These are phyloP conservation scores for Lunasporangiospora selenospora DNA, from an alignment of 192 early-diverging fungal genomes.

Conservation along the genomic window DNA sequence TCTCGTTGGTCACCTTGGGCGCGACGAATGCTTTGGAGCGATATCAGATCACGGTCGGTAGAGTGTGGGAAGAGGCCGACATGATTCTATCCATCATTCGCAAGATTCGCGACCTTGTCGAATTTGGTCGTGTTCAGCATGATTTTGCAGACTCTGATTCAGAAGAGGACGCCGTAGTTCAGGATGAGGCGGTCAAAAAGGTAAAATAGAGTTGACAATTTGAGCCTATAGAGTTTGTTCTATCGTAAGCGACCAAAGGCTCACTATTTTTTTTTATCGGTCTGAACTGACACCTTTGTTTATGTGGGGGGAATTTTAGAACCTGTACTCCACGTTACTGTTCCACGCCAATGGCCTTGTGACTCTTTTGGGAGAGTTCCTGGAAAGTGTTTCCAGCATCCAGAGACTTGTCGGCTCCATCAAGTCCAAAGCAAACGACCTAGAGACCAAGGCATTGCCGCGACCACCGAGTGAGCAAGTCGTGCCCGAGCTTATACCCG, in stretches of 20 bases:
- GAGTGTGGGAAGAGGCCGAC: conserved; percentile 44
- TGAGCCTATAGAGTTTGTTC: no score
- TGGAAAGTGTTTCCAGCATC: conserved; percentile 40
- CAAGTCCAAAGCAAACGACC: no score
- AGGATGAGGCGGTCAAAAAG: conserved; percentile 15
- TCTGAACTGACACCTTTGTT: no score
- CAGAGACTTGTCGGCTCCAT: conserved; percentile 22
- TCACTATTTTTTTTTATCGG: no score
- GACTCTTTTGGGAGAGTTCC: conserved; percentile 36
- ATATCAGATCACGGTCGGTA: conserved; percentile 25
- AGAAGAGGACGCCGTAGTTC: conserved; percentile 30
- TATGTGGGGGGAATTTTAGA: no score
- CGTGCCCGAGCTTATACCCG: no score
- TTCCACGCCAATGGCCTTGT: conserved; percentile 27
- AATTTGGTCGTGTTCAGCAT: conserved; percentile 25
- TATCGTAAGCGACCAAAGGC: no score
- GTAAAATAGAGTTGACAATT: no score
- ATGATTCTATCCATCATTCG: conserved; percentile 21
- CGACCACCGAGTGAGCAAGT: no score
- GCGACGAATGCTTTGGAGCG: conserved; percentile 36
- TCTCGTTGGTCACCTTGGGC: conserved; percentile 31
- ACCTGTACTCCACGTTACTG: conserved; percentile 17
- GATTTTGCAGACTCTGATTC: conserved; percentile 40
- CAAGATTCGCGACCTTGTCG: conserved; percentile 36
- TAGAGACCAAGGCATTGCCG: no score